Percentiles rank a stretch among this genome's conserved stretches.
phyloP scores from a whole-genome alignment of 2,329 filamentous ascomycete genomes.

The Fusarium ramigenum region DNA sequence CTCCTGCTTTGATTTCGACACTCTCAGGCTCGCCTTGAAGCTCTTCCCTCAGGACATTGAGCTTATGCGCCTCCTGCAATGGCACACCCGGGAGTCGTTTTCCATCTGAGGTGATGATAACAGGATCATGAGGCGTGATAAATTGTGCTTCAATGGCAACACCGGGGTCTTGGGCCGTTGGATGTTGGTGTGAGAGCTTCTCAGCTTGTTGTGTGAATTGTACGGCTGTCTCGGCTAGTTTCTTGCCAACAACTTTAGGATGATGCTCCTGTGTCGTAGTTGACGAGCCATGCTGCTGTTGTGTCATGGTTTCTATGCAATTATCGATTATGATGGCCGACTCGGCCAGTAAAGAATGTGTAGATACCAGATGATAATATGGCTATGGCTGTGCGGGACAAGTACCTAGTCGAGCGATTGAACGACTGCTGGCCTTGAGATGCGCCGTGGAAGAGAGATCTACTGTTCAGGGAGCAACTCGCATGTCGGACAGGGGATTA shows the following conservation, averaged over 20 bases:
- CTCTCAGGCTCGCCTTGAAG: slow-evolving; percentile 46
- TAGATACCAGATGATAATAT: neutral
- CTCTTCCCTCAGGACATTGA: slow-evolving; percentile 70
- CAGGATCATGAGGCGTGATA: slow-evolving; percentile 75
- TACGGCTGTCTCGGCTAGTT: slow-evolving; percentile 55
- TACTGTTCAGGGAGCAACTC: slow-evolving; percentile 7
- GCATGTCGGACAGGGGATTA: slow-evolving; percentile 17
- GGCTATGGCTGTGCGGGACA: neutral
- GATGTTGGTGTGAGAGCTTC: slow-evolving; percentile 59
- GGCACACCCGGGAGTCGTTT: slow-evolving; percentile 74
- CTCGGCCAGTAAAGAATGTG: neutral
- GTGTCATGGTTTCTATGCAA: slow-evolving; percentile 17
- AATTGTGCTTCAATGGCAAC: slow-evolving; percentile 71
- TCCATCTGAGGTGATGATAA: slow-evolving; percentile 75
- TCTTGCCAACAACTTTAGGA: slow-evolving; percentile 31
- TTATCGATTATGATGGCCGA: neutral
- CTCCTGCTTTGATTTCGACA: slow-evolving; percentile 40
- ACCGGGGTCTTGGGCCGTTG: slow-evolving; percentile 41
- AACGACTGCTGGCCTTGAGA: neutral
- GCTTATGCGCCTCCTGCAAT: slow-evolving; percentile 73
- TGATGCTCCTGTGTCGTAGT: slow-evolving; percentile 9
- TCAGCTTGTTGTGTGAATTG: slow-evolving; percentile 71
- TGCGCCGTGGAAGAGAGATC: neutral
- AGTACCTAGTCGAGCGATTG: neutral
- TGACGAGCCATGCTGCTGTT: slow-evolving; percentile 17